Base-by-base conservation (phyloP, 108 stramenopile species). In the Cyclostephanos invisitatus region DNA sequence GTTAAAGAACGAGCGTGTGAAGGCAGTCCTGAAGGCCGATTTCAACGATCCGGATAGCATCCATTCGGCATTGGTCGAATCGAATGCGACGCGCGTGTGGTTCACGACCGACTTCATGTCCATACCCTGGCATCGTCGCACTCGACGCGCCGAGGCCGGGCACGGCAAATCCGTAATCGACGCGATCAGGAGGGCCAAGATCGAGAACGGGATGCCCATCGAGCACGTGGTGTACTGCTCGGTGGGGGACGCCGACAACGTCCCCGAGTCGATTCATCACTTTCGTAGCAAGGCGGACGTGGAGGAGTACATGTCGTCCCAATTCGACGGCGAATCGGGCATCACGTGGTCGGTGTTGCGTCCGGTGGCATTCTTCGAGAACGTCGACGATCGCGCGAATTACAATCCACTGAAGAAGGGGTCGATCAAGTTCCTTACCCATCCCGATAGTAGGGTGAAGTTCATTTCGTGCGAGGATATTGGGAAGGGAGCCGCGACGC, bases 291-390 rank as follows among this genome's bases (percentile, higher is more conserved):
- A 77, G 42, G 70, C 70, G 21, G 76, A 65, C 37, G 64, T 77
- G 15, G 76, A 77, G 47, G 57, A 38, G 38, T 72, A 77, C 53
- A 72, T 77, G 71, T 28, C 65, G 18, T 51, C 65, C 11, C 62
- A 72, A 28, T 64, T 47, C 38, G 76, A 77, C 18, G 53, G 37
- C 40, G 35, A 7, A 28, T 51, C 28, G 24, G 32, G 50, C 35
- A 77, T 62, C 11, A 72, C 76, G 8, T 77, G 76, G 76, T 77
- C 76, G 5, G 71, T 77, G 12, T 64, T 77, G 48, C 76, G 76
- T 53, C 76, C 76, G 32, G 76, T 77, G 37, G 71, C 71, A 40
- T 77, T 77, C 64, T 65, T 77, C 28, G 76, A 77, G 47, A 77
- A 72, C 47, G 44, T 77, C 17, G 70, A 77, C 24, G 76, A 77